Conservation (phyloP, 2,329 filamentous ascomycete species). For the Fusarium torreyae region DNA sequence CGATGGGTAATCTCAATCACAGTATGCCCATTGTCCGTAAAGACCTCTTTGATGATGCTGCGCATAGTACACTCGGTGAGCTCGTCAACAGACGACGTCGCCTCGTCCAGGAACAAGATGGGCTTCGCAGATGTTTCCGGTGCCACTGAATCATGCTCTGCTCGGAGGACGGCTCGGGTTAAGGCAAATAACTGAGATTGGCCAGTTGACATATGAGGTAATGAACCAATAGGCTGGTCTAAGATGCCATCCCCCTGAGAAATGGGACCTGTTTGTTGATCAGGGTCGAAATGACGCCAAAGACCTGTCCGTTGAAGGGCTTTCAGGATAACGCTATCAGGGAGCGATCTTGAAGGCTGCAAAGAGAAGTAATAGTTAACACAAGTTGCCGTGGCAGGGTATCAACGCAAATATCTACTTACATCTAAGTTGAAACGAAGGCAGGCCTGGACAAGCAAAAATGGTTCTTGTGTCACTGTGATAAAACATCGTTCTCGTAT, state of each 20-base stretch:
- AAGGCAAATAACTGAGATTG: background rate
- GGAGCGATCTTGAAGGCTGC: background rate
- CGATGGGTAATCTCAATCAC: background rate
- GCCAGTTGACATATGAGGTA: background rate
- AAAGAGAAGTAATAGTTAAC: background rate
- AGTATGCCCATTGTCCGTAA: background rate
- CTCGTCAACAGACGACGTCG: background rate
- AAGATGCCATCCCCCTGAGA: background rate
- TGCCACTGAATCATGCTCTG: no score
- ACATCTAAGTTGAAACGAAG: background rate
- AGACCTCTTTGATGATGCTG: fast-evolving
- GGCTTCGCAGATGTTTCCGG: no score
- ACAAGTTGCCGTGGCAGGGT: background rate
- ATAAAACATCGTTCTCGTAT: background rate
- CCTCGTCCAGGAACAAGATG: background rate
- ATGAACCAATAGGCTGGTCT: background rate
- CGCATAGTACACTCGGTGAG: background rate
- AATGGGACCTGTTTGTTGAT: no score
- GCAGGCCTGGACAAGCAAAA: background rate
- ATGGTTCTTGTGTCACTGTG: background rate
- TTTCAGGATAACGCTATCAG: fast-evolving
- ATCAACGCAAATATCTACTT: background rate
- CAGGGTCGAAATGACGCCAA: background rate
- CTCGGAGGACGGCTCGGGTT: background rate
- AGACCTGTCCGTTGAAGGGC: background rate